Conservation (phyloP, 768 basidiomycete genomes). For the Exidia glandulosa region DNA sequence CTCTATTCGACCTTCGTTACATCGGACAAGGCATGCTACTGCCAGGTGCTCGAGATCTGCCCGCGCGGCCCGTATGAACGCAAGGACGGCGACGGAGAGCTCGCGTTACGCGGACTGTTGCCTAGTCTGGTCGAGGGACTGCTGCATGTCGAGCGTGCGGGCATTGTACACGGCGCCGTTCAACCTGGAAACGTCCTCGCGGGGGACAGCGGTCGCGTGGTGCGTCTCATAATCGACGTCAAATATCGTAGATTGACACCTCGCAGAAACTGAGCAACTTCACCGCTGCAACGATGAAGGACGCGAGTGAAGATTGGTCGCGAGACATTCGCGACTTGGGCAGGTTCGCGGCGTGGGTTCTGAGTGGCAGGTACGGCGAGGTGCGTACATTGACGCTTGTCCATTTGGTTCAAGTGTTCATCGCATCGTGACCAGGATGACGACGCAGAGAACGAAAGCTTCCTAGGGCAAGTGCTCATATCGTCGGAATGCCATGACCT, state of each 20-base stretch:
- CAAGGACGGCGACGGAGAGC: too few species aligned
- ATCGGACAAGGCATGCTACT: conserved; percentile 18
- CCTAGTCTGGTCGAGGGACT: conserved; percentile 33
- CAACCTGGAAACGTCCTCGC: conserved; percentile 29
- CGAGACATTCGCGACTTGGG: neutral
- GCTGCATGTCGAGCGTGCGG: conserved; percentile 29
- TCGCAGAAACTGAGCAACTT: conserved; percentile 37
- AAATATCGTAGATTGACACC: neutral
- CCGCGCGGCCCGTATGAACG: conserved; percentile 24
- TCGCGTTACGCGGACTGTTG: conserved; percentile 25
- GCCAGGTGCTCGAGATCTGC: conserved; percentile 38
- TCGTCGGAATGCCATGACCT: too few species aligned
- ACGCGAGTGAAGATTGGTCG: conserved; percentile 6
- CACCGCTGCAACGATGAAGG: conserved; percentile 19
- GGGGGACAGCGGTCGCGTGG: conserved; percentile 27
- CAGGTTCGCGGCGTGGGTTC: neutral
- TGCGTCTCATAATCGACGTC: conserved; percentile 16
- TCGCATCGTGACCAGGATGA: too few species aligned
- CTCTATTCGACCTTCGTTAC: conserved; percentile 29
- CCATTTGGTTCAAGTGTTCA: too few species aligned
- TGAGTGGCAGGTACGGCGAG: too few species aligned
- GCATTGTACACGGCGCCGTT: conserved; percentile 35
- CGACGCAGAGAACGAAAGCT: too few species aligned
- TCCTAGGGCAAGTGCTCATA: too few species aligned
- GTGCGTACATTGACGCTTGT: too few species aligned